Evolutionary conservation across 2,329 filamentous ascomycete species (phyloP), one percentile per base, ranked within the genome.

Genomic region (Colletotrichum neosansevieriae): DNA sequence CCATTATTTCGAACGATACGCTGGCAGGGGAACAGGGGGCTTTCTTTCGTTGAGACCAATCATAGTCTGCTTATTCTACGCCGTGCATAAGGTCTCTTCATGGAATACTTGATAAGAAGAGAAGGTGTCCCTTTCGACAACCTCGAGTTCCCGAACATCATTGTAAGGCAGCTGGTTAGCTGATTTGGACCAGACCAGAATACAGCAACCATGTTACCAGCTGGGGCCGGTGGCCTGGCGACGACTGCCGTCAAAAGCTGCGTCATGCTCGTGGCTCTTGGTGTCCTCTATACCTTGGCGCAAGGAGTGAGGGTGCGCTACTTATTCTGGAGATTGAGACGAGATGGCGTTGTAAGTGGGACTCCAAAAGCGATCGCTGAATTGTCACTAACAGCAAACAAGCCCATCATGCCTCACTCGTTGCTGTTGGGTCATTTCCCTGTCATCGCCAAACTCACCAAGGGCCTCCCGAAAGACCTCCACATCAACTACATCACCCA

Each of bases 401-500:
- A 70, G 68, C 68, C 68, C 11, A 57, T 70, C 40, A 68, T 69
- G 59, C 68, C 64, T 6, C 17, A 70, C 17, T 70, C 68, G 1
- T 54, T 70, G 3, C 49, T 70, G 0, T 24, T 70, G 9, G 68
- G 68, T 2, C 68, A 70, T 11, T 17, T 69, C 10, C 59, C 53
- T 4, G 17, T 69, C n/a, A 6, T 68, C 32, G 17, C 15, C 1
- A 63, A 64, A 36, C 49, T 70, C 40, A 50, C 29, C 2, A 21
- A 21, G 12, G 19, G 49, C 7, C 47, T 69, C 6, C 68, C 68
- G 1, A 69, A 19, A 12, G 64, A 68, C 2, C 17, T 32, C 5
- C 64, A 64, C 19, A 9, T 42, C 19, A 63, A 68, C 49, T 70
- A 68, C 44, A 6, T 68, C 6, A n/a, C 59, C 3, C 53, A 70